Evolutionary conservation across 345 rosid species (phyloP).

Genomic region (Theobroma cacao): DNA sequence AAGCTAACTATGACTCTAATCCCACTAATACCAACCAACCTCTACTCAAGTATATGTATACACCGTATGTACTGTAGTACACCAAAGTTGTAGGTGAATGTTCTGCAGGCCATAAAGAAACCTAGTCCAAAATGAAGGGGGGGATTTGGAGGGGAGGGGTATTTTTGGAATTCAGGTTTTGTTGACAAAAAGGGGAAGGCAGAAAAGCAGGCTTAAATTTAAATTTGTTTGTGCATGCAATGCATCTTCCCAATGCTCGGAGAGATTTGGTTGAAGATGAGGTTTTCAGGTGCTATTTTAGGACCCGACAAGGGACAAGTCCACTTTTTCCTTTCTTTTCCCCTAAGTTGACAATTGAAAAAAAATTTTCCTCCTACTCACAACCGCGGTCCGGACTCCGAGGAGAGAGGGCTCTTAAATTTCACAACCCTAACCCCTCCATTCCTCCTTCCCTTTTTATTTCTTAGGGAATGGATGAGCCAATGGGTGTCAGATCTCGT

Average conservation of each 20-base stretch:
- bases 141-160: too few relatives aligned
- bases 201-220: conserved; percentile 26
- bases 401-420: not conserved
- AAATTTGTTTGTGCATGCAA: not conserved
- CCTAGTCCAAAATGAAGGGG: too few relatives aligned
- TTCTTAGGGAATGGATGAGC: too few relatives aligned
- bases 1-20: too few relatives aligned
- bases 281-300: not conserved
- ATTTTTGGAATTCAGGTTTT: too few relatives aligned
- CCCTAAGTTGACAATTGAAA: not conserved
- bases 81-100: too few relatives aligned
- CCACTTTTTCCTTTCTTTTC: conserved; percentile 6
- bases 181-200: conserved; percentile 68
- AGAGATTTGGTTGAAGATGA: not conserved
- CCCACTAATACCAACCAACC: too few relatives aligned
- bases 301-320: conserved; percentile 2
- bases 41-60: too few relatives aligned
- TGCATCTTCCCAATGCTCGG: conserved; percentile 11
- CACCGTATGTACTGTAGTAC: too few relatives aligned
- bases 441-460: too few relatives aligned
- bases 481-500: too few relatives aligned
- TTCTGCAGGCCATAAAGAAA: too few relatives aligned
- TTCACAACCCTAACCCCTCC: not conserved
- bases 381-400: not conserved
- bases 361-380: not conserved